Evolutionary conservation across 1,284 basidiomycete species (phyloP).

Genomic region (Tilletiaria anomala): DNA sequence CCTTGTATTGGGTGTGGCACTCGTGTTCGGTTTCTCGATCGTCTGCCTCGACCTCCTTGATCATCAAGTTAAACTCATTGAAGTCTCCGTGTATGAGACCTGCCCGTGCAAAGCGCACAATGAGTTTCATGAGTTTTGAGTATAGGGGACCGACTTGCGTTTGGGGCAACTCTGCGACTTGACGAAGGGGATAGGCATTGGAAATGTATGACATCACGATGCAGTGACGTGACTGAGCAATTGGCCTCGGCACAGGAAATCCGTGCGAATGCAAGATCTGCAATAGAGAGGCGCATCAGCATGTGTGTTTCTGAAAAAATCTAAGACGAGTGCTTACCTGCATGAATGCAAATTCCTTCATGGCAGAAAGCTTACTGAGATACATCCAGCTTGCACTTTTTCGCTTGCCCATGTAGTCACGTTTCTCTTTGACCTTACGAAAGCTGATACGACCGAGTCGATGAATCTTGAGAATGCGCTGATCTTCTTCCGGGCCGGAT

Average conservation of each 20-base stretch:
- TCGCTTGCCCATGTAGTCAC: slow-evolving; percentile 90
- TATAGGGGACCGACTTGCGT: slow-evolving; percentile 66
- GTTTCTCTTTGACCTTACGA: slow-evolving; percentile 86
- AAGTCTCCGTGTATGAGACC: slow-evolving; percentile 97
- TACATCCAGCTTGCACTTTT: slow-evolving; percentile 99
- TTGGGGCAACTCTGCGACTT: slow-evolving; percentile 65
- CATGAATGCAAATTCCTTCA: slow-evolving; percentile 98
- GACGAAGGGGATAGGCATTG: slow-evolving; percentile 90
- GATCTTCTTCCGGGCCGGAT: slow-evolving; percentile 62
- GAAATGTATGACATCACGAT: slow-evolving; percentile 82
- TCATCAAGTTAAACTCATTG: slow-evolving; percentile 91
- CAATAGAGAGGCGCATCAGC: slow-evolving; percentile 43
- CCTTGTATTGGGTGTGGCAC: no score
- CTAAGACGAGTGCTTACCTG: no score
- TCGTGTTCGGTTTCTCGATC: no score
- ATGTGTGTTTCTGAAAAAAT: background rate
- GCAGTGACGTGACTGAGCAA: slow-evolving; percentile 87
- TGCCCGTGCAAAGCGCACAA: slow-evolving; percentile 79
- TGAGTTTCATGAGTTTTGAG: slow-evolving; percentile 82
- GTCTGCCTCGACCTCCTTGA: slow-evolving; percentile 45
- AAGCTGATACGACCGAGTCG: slow-evolving; percentile 89
- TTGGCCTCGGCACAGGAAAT: slow-evolving; percentile 82
- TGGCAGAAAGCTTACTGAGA: slow-evolving; percentile 86
- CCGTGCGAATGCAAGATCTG: slow-evolving; percentile 81
- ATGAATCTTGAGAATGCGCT: slow-evolving; percentile 83